Percentiles rank a stretch among this genome's conserved stretches.
Evolutionary conservation across 2,329 filamentous ascomycete genomes (phyloP).

Genomic region (Sclerotiophoma versabilis): DNA sequence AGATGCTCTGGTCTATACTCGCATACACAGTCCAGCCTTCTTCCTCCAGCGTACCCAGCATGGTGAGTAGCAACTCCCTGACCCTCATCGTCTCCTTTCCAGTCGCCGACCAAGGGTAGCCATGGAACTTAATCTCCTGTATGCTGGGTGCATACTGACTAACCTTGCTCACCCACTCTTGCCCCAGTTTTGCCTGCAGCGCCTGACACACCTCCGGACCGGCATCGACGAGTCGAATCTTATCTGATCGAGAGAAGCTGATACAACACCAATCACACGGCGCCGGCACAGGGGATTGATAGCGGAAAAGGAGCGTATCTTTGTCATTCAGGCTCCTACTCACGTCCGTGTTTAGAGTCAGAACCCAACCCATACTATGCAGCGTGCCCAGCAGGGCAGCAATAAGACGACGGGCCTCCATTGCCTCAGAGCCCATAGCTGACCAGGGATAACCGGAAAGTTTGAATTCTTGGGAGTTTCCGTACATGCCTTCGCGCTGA

Average conservation of each 20-base stretch:
- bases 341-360: conserved; percentile 48
- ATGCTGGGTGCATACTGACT: conserved; percentile 23
- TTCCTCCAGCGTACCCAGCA: conserved; percentile 47
- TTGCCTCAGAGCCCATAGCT: conserved; percentile 32
- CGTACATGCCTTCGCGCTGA: conserved; percentile 42
- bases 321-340: conserved; percentile 44
- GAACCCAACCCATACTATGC: conserved; percentile 49
- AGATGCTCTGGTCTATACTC: conserved; percentile 44
- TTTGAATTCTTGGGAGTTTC: conserved; percentile 48
- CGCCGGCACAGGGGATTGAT: conserved; percentile 45
- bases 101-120: conserved; percentile 41
- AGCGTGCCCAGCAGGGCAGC: conserved; percentile 43
- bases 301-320: conserved; percentile 50
- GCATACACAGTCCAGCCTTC: conserved; percentile 52
- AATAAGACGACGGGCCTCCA: conserved; percentile 43
- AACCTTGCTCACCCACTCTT: conserved; percentile 18
- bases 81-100: conserved; percentile 49
- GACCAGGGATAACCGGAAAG: conserved; percentile 48
- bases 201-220: conserved; percentile 16
- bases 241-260: conserved; percentile 37
- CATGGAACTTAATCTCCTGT: conserved; percentile 46
- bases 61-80: conserved; percentile 43
- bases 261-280: conserved; percentile 50
- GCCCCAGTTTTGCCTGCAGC: conserved; percentile 19
- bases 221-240: conserved; percentile 46